Evolutionary conservation across 2,329 filamentous ascomycete genomes (phyloP).

Genomic region (Arthrinium puccinioides): DNA sequence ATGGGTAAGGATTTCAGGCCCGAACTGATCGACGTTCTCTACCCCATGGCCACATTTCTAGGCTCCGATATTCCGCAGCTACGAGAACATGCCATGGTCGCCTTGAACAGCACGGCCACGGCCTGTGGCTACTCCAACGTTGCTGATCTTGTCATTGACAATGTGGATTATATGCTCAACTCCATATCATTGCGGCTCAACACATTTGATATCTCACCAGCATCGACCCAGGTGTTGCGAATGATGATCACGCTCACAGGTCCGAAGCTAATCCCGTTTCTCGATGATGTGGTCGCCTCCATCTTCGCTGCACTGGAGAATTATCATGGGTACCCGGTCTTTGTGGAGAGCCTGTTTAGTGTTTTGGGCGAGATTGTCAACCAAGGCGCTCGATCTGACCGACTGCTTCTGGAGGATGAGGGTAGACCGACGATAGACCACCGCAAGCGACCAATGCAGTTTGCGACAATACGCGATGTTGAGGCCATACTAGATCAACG

Average conservation of each 20-base stretch:
- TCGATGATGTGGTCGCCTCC: slow-evolving; percentile 85
- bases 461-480: slow-evolving; percentile 36
- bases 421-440: slow-evolving; percentile 30
- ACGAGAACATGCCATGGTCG: slow-evolving; percentile 74
- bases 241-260: slow-evolving; percentile 94
- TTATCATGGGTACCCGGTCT: slow-evolving; percentile 83
- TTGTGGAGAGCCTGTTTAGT: slow-evolving; percentile 79
- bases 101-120: slow-evolving; percentile 70
- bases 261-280: slow-evolving; percentile 70
- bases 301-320: slow-evolving; percentile 92
- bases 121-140: slow-evolving; percentile 70
- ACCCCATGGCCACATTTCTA: slow-evolving; percentile 83
- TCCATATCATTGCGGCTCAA: slow-evolving; percentile 84
- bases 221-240: slow-evolving; percentile 79
- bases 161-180: slow-evolving; percentile 95
- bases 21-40: slow-evolving; percentile 85
- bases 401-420: slow-evolving; percentile 37
- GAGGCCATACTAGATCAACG: slow-evolving; percentile 58
- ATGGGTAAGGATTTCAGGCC: slow-evolving; percentile 64
- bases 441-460: slow-evolving; percentile 27
- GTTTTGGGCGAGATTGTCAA: slow-evolving; percentile 78
- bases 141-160: slow-evolving; percentile 75
- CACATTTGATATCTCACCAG: slow-evolving; percentile 84
- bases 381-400: slow-evolving; percentile 61
- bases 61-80: slow-evolving; percentile 63